Percentiles rank a stretch among this genome's conserved stretches.
These are phyloP conservation scores for Phyllosticta citrichinensis DNA, from an alignment of 2,329 filamentous ascomycete species.

Conservation along the genomic window DNA sequence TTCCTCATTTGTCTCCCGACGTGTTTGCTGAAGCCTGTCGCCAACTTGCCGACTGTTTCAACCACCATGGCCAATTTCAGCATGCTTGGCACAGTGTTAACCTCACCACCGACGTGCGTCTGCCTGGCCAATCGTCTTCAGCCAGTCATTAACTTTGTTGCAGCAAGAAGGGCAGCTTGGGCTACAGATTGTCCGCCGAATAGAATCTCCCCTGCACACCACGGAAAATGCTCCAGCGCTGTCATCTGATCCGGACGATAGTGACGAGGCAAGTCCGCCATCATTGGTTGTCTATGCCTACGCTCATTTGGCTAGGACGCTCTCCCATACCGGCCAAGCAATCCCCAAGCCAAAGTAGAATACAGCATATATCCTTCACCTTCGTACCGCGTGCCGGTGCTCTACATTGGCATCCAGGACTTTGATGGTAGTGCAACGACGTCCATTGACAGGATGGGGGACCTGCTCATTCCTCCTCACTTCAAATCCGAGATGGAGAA, in stretches of 20 bases:
- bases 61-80: constrained; percentile 13
- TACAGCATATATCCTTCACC: constrained; percentile 36
- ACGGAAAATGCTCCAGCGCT: neutral
- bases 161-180: neutral
- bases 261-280: constrained; percentile 7
- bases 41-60: constrained; percentile 14
- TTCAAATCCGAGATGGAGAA: constrained; percentile 23
- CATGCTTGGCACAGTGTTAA: constrained; percentile 18
- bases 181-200: constrained; percentile 2
- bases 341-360: constrained; percentile 6
- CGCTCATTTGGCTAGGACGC: constrained; percentile 14
- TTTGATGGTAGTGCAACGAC: constrained; percentile 6
- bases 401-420: constrained; percentile 28
- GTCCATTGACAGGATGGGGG: constrained; percentile 26
- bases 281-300: neutral
- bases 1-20: constrained; percentile 20
- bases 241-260: constrained; percentile 2
- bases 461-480: constrained; percentile 24
- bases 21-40: constrained; percentile 23
- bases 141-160: neutral
- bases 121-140: neutral
- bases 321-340: constrained; percentile 5
- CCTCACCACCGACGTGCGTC: neutral
- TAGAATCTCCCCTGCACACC: neutral
- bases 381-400: constrained; percentile 35